Evolutionary conservation across 176 grass and related monocot genomes (phyloP), one percentile per base, ranked within the genome.

Genomic region (Oryza coarctata): DNA sequence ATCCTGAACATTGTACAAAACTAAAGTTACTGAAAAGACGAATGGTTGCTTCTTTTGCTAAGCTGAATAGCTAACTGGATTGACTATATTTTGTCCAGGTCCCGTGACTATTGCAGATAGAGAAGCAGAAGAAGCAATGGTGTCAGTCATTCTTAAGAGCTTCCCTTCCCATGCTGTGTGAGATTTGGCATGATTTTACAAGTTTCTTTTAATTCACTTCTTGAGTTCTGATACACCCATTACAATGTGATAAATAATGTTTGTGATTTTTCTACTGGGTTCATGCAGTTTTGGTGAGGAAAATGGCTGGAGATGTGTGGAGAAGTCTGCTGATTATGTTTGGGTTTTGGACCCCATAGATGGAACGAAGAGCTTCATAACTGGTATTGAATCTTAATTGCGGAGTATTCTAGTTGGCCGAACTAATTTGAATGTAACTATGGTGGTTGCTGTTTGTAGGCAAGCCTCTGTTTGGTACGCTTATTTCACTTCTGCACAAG

Each of bases 291-390:
- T 93, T 35, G 92, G 95, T 7, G 90, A 98, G 77, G 95, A 98
- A 82, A 91, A 93, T 58, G 95, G 92, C 36, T 98, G 95, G 92
- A 88, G 71, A 80, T 98, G 92, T 44, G 76, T 60, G 36, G 75
- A 89, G 71, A 73, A 76, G 67, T 89, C 86, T 58, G 78, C 92
- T 79, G 90, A 98, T 81, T 98, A 87, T 88, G 95, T 94, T 32
- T 98, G 92, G 95, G 90, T 98, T 78, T 86, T 93, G 83, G 95
- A 98, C 50, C 92, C 95, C 45, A 94, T 94, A 84, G 95, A 98
- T 65, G 95, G 95, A 58, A 98, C 95, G 0, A 98, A 94, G 74
- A 98, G 92, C 55, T 98, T 98, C 63, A 93, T 98, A 35, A 98
- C 95, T 69, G 90, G 92, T 98, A 89, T 40, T 79, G 25, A 32